phyloP scores from a whole-genome alignment of 2,329 filamentous ascomycete genomes.

The Ceratocystis cacaofunesta region DNA sequence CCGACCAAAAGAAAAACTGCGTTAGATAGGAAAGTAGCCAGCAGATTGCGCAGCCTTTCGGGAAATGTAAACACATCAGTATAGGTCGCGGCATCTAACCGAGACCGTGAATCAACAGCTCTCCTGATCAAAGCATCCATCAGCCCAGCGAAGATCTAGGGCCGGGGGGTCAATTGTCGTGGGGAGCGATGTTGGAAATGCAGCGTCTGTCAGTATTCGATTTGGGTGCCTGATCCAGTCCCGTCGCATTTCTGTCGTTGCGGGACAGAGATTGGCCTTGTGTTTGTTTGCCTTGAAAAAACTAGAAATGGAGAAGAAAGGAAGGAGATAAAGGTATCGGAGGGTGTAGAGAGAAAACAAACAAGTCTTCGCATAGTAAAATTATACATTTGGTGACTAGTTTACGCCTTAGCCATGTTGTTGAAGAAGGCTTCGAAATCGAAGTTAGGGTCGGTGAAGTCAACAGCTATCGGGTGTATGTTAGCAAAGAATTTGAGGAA shows the following conservation, averaged over 20 bases:
- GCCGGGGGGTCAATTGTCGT: not conserved
- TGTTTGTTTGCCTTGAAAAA: not conserved
- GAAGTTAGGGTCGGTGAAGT: constrained; percentile 78
- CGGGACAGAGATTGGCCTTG: not conserved
- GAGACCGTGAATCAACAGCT: not conserved
- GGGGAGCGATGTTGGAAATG: not conserved
- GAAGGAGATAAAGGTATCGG: constrained; percentile 3
- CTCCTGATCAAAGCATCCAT: not conserved
- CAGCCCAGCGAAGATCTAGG: not conserved
- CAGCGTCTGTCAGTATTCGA: not conserved
- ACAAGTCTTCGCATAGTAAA: constrained; percentile 3
- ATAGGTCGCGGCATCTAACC: too few relatives aligned
- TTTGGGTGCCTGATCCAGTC: not conserved
- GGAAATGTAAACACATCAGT: too few relatives aligned
- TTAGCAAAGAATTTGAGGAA: not conserved
- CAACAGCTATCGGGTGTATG: constrained; percentile 5
- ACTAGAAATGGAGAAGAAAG: not conserved
- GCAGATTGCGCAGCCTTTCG: not conserved
- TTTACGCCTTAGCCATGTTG: constrained; percentile 40
- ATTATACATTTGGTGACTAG: constrained; percentile 14
- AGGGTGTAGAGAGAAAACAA: constrained; percentile 1
- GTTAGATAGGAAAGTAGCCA: not conserved
- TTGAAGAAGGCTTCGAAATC: constrained; percentile 77
- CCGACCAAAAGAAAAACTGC: not conserved
- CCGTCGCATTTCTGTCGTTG: not conserved